Conservation (phyloP, 805 yeast genomes). For the Candida chilensis region DNA sequence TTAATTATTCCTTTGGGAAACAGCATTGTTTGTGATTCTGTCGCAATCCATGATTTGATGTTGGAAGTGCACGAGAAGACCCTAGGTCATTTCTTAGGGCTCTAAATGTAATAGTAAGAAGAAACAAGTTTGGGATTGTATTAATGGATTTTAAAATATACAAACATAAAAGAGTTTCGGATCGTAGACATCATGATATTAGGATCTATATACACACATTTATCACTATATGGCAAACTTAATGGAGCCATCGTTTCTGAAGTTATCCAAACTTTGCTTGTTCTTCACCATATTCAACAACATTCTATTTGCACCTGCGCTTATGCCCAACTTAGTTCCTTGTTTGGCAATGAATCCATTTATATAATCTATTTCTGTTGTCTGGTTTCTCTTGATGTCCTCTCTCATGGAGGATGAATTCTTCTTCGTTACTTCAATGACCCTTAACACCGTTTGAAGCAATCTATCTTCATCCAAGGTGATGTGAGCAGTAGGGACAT, state of each 20-base stretch:
- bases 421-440: constrained; percentile 28
- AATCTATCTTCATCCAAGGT: constrained; percentile 22
- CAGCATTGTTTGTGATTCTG: constrained; percentile 14
- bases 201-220: not conserved
- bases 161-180: too few species aligned
- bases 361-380: constrained; percentile 73
- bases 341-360: constrained; percentile 68
- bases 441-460: constrained; percentile 17
- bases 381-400: constrained; percentile 46
- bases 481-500: constrained; percentile 18
- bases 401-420: constrained; percentile 69
- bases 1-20: constrained; percentile 12
- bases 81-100: too few species aligned
- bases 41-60: constrained; percentile 7
- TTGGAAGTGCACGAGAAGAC: constrained; percentile 8
- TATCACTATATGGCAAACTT: not conserved
- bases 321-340: constrained; percentile 34
- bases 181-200: too few species aligned
- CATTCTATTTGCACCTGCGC: constrained; percentile 38
- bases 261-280: constrained; percentile 17
- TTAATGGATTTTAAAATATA: too few species aligned
- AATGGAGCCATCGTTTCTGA: not conserved
- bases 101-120: too few species aligned
- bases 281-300: constrained; percentile 34
- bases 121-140: too few species aligned